Conservation (phyloP, 225 moss, liverwort and hornwort species). For the Rhytidiadelphus loreus region DNA sequence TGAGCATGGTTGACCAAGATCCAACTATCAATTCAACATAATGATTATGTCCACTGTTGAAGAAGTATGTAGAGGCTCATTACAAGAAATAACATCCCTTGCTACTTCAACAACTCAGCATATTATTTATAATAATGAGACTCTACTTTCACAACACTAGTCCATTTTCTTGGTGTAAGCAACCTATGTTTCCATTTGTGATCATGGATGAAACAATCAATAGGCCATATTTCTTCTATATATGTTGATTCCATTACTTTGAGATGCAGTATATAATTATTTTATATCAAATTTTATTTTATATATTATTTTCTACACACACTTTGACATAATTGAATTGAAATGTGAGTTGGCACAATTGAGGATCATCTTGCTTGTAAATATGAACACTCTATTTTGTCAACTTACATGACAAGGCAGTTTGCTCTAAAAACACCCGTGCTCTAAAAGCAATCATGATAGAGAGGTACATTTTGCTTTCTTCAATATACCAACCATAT, state of each 20-base stretch:
- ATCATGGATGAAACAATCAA: not conserved
- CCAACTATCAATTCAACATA: not conserved
- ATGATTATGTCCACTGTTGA: no score
- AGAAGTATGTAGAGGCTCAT: accelerated
- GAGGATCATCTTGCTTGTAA: not conserved
- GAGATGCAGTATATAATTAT: not conserved
- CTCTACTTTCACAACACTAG: not conserved
- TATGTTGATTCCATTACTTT: not conserved
- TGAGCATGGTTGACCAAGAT: not conserved
- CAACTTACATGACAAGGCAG: no score
- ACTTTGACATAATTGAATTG: not conserved
- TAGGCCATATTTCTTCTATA: no score
- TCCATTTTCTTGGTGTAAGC: not conserved
- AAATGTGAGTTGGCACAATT: not conserved
- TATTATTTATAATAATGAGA: not conserved
- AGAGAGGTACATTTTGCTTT: no score
- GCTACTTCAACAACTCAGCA: accelerated
- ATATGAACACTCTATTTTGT: not conserved
- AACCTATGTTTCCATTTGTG: accelerated
- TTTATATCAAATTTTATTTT: no score
- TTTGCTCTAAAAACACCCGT: no score
- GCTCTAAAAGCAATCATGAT: no score
- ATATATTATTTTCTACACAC: not conserved
- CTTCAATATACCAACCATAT: no score
- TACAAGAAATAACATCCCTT: no score